These are phyloP conservation scores for Microcos paniculata DNA, from an alignment of 345 rosid species.

Conservation along the genomic window DNA sequence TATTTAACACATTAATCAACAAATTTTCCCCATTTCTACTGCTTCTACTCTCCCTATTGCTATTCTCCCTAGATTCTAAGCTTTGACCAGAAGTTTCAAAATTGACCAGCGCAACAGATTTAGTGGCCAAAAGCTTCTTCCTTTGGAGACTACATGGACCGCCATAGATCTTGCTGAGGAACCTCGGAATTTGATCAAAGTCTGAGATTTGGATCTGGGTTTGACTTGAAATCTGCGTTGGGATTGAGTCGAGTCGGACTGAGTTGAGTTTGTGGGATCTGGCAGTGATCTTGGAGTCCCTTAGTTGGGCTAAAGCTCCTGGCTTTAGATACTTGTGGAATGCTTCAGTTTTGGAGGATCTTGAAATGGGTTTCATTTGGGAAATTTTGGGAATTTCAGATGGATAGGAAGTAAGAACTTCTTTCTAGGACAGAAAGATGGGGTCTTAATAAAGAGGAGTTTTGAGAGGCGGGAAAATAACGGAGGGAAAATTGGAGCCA, in stretches of 20 bases:
- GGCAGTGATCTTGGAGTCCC: constrained; percentile 53
- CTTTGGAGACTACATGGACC: constrained; percentile 43
- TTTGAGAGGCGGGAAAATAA: constrained; percentile 47
- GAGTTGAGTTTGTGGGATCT: constrained; percentile 37
- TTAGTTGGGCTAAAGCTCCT: constrained; percentile 55
- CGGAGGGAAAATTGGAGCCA: constrained; percentile 36
- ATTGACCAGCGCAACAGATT: constrained; percentile 35
- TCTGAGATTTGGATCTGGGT: constrained; percentile 26
- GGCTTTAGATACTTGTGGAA: constrained; percentile 55
- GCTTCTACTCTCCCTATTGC: neutral
- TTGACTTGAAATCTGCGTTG: constrained; percentile 10
- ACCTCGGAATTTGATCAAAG: constrained; percentile 39
- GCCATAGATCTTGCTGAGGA: constrained; percentile 33
- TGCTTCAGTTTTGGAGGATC: constrained; percentile 37
- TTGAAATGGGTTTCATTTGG: constrained; percentile 35
- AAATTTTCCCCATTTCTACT: constrained; percentile 23
- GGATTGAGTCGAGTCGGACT: constrained; percentile 5
- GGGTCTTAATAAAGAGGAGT: constrained; percentile 16
- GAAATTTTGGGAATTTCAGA: neutral
- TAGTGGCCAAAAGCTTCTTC: constrained; percentile 54
- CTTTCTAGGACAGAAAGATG: constrained; percentile 16
- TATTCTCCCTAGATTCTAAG: constrained; percentile 23
- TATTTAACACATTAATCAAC: constrained; percentile 26
- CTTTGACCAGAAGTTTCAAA: constrained; percentile 21
- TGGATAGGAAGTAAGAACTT: neutral